Evolutionary conservation across 345 rosid genomes (phyloP), one percentile per base, ranked within the genome.

Genomic region (Carallia brachiata): DNA sequence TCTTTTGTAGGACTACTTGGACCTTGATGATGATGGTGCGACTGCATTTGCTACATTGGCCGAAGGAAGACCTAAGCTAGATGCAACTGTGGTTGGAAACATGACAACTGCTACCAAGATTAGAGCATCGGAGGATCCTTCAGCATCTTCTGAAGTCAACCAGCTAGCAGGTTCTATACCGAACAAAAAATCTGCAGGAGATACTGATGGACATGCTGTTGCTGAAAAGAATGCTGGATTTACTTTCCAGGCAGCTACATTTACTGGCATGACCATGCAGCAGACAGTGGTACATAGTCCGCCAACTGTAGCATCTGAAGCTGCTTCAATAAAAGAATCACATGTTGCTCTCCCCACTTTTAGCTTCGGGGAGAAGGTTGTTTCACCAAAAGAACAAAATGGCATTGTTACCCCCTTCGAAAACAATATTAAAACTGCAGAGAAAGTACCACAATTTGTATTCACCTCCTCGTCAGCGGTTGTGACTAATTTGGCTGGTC

Each of bases 21-120:
- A 87, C 55, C 70, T 85, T 86, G 99, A 92, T 68, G 91, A 87
- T 71, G 94, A 88, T 48, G 74, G 54, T 71, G 81, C 73, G 65
- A 66, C 48, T 34, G 64, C 67, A 36, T 66, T 83, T 78, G 62
- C 79, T 67, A 55, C 68, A 40, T 61, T 57, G 47, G 69, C 36
- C 71, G 80, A 72, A 56, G 78, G 70, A 69, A 75, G 62, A 71
- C 86, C 73, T 63, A 82, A 84, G 83, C 40, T 52, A 30, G 81
- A 76, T 67, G 54, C 56, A 62, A 54, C 69, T 36, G 69, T 62
- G n/a, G 59, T 52, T 39, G 89, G 73, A 63, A 73, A 69, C 71
- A 72, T 65, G 78, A 71, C 55, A 52, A 40, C 34, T 70, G 72
- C 79, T 79, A 63, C 79, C 81, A 79, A 83, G 32, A 69, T 84